Evolutionary conservation across 371 early-diverging fungal genomes (phyloP).

Genomic region (Choanephora cucurbitarum): DNA sequence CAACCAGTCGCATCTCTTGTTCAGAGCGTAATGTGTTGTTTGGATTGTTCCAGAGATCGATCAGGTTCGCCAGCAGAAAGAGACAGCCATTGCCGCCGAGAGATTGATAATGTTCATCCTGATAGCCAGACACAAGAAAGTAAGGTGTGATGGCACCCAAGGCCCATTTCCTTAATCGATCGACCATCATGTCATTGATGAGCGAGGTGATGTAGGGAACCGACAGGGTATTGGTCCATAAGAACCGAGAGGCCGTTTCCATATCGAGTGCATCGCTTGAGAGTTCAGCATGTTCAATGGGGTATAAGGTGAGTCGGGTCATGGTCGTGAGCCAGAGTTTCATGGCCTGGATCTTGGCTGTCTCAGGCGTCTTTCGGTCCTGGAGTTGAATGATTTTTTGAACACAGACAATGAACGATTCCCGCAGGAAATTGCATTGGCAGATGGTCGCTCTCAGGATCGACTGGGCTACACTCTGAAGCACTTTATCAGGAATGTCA

Average conservation of each 20-base stretch:
- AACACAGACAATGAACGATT: constrained; percentile 33
- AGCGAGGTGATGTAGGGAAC: constrained; percentile 26
- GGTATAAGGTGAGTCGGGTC: constrained; percentile 49
- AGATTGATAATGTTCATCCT: neutral
- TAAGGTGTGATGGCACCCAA: constrained; percentile 8
- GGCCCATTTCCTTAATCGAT: constrained; percentile 21
- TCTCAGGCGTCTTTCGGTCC: constrained; percentile 33
- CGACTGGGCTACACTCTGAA: constrained; percentile 17
- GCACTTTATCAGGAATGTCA: constrained; percentile 16
- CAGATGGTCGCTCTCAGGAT: constrained; percentile 18
- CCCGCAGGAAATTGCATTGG: constrained; percentile 31
- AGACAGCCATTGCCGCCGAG: constrained; percentile 55
- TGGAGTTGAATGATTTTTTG: constrained; percentile 45
- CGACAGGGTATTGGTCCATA: constrained; percentile 27
- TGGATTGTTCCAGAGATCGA: constrained; percentile 35
- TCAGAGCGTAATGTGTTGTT: constrained; percentile 6
- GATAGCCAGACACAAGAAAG: neutral
- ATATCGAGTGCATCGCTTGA: constrained; percentile 23
- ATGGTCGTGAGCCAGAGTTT: constrained; percentile 57
- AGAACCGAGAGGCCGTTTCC: constrained; percentile 16
- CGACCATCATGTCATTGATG: constrained; percentile 20
- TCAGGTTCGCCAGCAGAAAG: constrained; percentile 60
- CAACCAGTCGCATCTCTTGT: constrained; percentile 23
- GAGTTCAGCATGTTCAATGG: constrained; percentile 40
- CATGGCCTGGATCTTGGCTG: constrained; percentile 36